Evolutionary conservation across 31 red algal genomes (phyloP), one percentile per base, ranked within the genome.

Genomic region (Asparagopsis taxiformis): DNA sequence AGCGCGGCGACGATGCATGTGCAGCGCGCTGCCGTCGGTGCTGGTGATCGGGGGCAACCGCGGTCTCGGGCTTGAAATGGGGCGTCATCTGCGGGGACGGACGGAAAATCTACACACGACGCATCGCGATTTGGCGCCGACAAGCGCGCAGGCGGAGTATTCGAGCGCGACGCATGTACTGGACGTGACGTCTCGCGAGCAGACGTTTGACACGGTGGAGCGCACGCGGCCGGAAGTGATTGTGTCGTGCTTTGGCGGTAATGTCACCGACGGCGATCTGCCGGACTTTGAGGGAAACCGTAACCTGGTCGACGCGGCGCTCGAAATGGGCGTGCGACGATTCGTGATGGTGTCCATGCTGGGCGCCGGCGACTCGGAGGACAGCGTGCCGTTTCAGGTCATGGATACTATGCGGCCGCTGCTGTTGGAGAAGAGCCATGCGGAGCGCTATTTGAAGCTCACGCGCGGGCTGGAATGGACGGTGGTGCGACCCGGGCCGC

Each of bases 361-460:
- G 51, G 85, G 85, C 38, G 85, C 85, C 17, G 85, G 85, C 13
- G 62, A 90, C 26, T 64, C 53, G 2, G 85, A 90, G 50, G 51
- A 16, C 17, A 51, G 60, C 25, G 54, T 90, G 2, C 85, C 85
- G 5, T 61, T 51, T 54, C 85, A 90, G 60, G 85, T 79, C 7
- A 80, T 71, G 74, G 62, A 71, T 50, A 68, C 66, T 13, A 60
- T 90, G 65, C 74, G 85, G 9, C 50, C 62, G 2, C 24, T 80
- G 33, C 61, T 90, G 8, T 56, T 90, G 3, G 85, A 90, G 23
- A 80, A 80, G 21, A 65, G 44, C 20, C 68, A 65, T 31, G 77
- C 76, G 15, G 85, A 90, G 76, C 32, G 28, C 33, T 60, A 80
- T 56, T 43, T 90, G 35, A 55, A 52, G 31, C 21, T 43, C 22